Evolutionary conservation across 2,329 filamentous ascomycete genomes (phyloP).

Genomic region (Coniosporium tulheliwenetii): DNA sequence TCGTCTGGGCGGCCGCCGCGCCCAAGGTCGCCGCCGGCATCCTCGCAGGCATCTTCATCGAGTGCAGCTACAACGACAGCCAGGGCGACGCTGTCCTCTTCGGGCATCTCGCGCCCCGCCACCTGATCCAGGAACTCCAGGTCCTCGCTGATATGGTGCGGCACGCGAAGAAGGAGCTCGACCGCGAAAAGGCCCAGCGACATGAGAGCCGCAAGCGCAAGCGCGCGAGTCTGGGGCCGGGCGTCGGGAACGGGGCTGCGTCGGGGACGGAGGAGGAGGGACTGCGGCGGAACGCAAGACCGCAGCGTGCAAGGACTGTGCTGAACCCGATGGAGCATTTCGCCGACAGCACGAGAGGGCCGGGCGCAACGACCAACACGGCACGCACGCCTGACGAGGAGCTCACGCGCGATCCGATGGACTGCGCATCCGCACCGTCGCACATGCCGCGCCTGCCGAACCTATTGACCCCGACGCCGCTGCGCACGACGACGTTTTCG

Average conservation of each 20-base stretch:
- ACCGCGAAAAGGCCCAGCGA: slow-evolving; percentile 10
- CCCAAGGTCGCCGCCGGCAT: slow-evolving; percentile 61
- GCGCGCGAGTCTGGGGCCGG: slow-evolving; percentile 31
- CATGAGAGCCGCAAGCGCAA: slow-evolving; percentile 34
- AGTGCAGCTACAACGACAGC: slow-evolving; percentile 82
- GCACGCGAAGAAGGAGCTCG: slow-evolving; percentile 18
- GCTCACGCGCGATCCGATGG: not conserved
- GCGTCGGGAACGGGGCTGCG: slow-evolving; percentile 8
- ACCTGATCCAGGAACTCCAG: slow-evolving; percentile 64
- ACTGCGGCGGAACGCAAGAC: slow-evolving; percentile 2
- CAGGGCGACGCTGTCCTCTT: slow-evolving; percentile 66
- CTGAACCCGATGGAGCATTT: not conserved
- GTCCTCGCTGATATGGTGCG: slow-evolving; percentile 56
- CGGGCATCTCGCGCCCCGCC: slow-evolving; percentile 74
- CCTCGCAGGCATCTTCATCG: slow-evolving; percentile 76
- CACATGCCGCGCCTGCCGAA: too few species aligned
- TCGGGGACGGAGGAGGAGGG: slow-evolving; percentile 3
- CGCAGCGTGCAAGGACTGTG: slow-evolving; percentile 6
- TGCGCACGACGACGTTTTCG: too few species aligned
- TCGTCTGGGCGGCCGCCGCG: slow-evolving; percentile 78
- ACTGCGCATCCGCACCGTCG: not conserved
- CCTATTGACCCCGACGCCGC: too few species aligned
- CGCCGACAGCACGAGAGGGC: not conserved
- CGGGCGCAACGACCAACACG: not conserved
- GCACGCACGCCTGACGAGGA: not conserved